These are phyloP conservation scores for Rhynchosporium agropyri DNA, from an alignment of 2,329 filamentous ascomycete species.

Conservation along the genomic window DNA sequence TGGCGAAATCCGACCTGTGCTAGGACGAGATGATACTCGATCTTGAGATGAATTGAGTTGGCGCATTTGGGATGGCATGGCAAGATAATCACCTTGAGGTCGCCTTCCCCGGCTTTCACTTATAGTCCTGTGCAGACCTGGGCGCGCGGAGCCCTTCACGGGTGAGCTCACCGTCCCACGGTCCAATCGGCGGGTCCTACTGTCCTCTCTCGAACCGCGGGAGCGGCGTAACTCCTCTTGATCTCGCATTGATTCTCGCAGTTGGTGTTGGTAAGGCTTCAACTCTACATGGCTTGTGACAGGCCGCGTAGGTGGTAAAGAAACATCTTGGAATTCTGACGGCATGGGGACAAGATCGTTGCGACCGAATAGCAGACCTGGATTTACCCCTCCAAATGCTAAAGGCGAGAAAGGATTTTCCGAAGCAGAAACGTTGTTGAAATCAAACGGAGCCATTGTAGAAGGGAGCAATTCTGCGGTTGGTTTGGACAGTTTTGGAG, in stretches of 20 bases:
- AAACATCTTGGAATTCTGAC: conserved; percentile 35
- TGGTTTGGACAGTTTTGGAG: conserved; percentile 44
- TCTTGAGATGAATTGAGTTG: conserved; percentile 29
- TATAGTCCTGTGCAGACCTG: conserved; percentile 37
- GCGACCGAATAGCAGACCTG: conserved; percentile 59
- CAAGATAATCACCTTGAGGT: conserved; percentile 32
- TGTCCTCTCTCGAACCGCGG: conserved; percentile 34
- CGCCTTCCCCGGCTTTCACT: conserved; percentile 39
- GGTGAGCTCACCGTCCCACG: conserved; percentile 40
- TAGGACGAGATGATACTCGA: conserved; percentile 28
- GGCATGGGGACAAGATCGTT: conserved; percentile 28
- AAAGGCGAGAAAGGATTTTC: conserved; percentile 57
- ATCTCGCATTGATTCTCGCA: conserved; percentile 39
- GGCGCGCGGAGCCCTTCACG: conserved; percentile 37
- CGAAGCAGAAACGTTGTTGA: conserved; percentile 44
- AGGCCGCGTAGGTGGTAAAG: conserved; percentile 36
- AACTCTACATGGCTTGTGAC: conserved; percentile 37
- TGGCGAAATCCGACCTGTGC: conserved; percentile 48
- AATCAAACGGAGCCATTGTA: conserved; percentile 46
- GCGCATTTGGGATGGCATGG: conserved; percentile 1
- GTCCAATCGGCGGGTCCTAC: conserved; percentile 31
- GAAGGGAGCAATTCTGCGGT: conserved; percentile 44
- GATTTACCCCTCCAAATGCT: conserved; percentile 56
- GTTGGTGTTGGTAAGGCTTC: conserved; percentile 42
- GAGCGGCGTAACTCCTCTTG: conserved; percentile 39